phyloP scores from a whole-genome alignment of 2,329 filamentous ascomycete genomes.

The Monosporascus sp. region DNA sequence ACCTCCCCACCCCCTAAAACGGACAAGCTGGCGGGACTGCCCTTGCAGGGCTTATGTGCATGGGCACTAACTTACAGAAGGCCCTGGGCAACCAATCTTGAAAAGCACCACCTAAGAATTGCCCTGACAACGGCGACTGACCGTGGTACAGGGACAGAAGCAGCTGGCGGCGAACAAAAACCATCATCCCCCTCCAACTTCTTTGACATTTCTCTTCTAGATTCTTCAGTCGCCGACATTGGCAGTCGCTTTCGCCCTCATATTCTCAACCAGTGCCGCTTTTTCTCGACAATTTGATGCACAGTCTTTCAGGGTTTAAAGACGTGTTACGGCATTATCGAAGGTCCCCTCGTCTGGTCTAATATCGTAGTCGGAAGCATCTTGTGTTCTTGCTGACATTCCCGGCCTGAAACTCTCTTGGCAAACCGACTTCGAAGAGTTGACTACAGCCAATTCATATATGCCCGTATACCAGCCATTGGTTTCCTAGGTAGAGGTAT shows the following conservation, averaged over 20 bases:
- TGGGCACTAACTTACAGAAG: not conserved
- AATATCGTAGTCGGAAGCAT: not conserved
- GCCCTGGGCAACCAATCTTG: not conserved
- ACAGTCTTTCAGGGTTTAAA: not conserved
- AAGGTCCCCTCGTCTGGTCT: not conserved
- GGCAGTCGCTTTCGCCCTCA: not conserved
- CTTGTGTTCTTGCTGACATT: not conserved
- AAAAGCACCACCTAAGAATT: not conserved
- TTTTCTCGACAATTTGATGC: not conserved
- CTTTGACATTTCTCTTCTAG: not conserved
- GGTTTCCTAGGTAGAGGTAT: no score
- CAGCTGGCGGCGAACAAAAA: not conserved
- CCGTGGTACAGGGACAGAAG: not conserved
- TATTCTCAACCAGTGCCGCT: not conserved
- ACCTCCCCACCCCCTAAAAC: not conserved
- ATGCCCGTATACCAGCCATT: no score
- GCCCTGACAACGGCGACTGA: not conserved
- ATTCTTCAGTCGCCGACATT: not conserved
- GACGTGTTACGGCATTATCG: not conserved
- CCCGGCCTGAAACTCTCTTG: no score
- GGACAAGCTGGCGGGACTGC: not conserved
- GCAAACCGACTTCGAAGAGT: no score
- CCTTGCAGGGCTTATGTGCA: not conserved
- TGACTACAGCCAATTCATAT: no score
- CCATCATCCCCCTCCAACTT: not conserved